These are phyloP conservation scores for Begonia loranthoides DNA, from an alignment of 306 rosid species.

Conservation along the genomic window DNA sequence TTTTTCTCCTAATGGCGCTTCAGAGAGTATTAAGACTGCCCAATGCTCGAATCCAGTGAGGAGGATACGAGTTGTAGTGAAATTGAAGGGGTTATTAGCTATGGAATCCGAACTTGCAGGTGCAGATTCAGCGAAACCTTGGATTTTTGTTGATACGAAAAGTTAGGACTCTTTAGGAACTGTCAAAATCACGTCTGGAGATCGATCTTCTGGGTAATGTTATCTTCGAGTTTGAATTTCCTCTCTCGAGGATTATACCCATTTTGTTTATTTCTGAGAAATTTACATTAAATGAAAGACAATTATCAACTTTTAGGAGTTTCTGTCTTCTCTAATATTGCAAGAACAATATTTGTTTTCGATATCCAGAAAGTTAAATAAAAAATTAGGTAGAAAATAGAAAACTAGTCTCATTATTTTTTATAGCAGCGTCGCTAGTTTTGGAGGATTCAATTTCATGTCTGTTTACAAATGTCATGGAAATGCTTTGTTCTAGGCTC, in stretches of 20 bases:
- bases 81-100: conserved; percentile 22
- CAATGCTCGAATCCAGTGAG: conserved; percentile 5
- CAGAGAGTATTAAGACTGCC: conserved; percentile 4
- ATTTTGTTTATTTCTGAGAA: background rate
- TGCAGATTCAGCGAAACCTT: conserved; percentile 17
- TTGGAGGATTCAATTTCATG: background rate
- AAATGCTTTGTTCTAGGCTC: too few species aligned
- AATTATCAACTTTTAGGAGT: background rate
- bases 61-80: conserved; percentile 48
- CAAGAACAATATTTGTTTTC: background rate
- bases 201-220: conserved; percentile 42
- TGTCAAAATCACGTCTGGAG: conserved; percentile 40
- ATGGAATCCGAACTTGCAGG: conserved; percentile 8
- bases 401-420: too few species aligned
- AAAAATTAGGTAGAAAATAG: conserved; percentile 17
- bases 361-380: background rate
- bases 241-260: background rate
- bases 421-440: background rate
- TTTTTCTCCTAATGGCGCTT: conserved; percentile 10
- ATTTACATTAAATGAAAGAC: background rate
- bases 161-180: conserved; percentile 24
- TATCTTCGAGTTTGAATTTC: background rate
- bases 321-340: background rate
- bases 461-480: background rate
- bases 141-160: conserved; percentile 50